A percentile compares a stretch with the other conserved stretches of the same genome.
Evolutionary conservation across 768 basidiomycete genomes (phyloP).

Genomic region (Leucosporidium creatinivorum): DNA sequence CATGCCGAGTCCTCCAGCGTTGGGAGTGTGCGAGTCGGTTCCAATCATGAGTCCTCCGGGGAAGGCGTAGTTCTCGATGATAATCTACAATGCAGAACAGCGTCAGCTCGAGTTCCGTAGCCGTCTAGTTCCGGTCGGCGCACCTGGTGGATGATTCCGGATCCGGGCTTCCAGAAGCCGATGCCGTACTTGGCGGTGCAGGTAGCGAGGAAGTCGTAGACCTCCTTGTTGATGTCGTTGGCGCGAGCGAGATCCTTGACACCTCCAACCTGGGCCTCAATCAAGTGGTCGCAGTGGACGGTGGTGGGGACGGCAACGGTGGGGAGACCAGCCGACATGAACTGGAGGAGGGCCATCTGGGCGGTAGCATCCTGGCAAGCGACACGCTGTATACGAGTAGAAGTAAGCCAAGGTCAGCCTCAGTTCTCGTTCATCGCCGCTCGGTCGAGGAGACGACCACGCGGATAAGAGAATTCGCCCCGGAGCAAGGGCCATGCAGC

Average conservation of each 20-base stretch:
- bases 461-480: not conserved
- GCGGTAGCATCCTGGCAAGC: conserved; percentile 50
- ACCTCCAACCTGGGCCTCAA: conserved; percentile 93
- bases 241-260: conserved; percentile 88
- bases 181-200: conserved; percentile 92
- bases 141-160: conserved; percentile 69
- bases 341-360: conserved; percentile 98
- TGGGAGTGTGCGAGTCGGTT: conserved; percentile 98
- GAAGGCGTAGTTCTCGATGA: conserved; percentile 99
- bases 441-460: not conserved
- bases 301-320: conserved; percentile 96
- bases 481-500: conserved; percentile 33
- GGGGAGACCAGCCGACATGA: conserved; percentile 99
- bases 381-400: conserved; percentile 45
- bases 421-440: not conserved
- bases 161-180: conserved; percentile 98
- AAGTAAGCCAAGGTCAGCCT: conserved; percentile 19
- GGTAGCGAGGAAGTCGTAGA: conserved; percentile 97
- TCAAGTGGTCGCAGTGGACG: conserved; percentile 98
- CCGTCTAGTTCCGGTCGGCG: not conserved
- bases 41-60: conserved; percentile 99
- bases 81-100: conserved; percentile 66
- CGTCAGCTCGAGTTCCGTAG: not conserved
- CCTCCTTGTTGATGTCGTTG: conserved; percentile 90
- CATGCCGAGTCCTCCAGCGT: conserved; percentile 99